A percentile compares a stretch with the other conserved stretches of the same genome.
Evolutionary conservation across 257 asterid species (phyloP).

Genomic region (Echium plantagineum): DNA sequence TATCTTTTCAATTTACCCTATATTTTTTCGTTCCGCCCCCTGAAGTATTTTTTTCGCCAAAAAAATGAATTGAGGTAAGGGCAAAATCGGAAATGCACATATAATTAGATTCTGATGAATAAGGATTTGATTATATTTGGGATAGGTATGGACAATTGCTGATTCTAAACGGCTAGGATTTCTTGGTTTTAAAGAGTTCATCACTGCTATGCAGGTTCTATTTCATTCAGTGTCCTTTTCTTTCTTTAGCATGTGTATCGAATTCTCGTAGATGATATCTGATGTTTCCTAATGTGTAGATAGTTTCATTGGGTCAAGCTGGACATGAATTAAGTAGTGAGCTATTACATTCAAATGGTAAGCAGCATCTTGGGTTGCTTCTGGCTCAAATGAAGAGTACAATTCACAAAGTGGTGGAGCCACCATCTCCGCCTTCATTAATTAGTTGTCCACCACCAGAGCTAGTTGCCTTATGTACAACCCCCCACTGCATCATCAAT

Average conservation of each 20-base stretch:
- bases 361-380: constrained; percentile 2
- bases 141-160: constrained; percentile 91
- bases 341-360: constrained; percentile 52
- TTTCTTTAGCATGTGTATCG: constrained; percentile 4
- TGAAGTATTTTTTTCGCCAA: no score
- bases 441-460: background rate
- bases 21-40: no score
- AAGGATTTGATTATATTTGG: constrained; percentile 1
- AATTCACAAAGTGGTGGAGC: background rate
- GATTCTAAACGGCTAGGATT: constrained; percentile 87
- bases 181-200: constrained; percentile 81
- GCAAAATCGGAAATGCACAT: no score
- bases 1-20: no score
- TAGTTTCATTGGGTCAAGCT: constrained; percentile 84
- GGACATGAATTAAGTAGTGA: constrained; percentile 52
- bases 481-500: background rate
- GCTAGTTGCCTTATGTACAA: background rate
- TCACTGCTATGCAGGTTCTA: constrained; percentile 79
- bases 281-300: constrained; percentile 19
- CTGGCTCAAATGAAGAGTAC: background rate
- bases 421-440: background rate
- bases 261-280: constrained; percentile 17
- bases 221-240: constrained; percentile 10
- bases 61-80: no score
- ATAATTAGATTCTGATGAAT: no score